phyloP scores from a whole-genome alignment of 2,329 filamentous ascomycete species.

The Stemphylium vesicarium region DNA sequence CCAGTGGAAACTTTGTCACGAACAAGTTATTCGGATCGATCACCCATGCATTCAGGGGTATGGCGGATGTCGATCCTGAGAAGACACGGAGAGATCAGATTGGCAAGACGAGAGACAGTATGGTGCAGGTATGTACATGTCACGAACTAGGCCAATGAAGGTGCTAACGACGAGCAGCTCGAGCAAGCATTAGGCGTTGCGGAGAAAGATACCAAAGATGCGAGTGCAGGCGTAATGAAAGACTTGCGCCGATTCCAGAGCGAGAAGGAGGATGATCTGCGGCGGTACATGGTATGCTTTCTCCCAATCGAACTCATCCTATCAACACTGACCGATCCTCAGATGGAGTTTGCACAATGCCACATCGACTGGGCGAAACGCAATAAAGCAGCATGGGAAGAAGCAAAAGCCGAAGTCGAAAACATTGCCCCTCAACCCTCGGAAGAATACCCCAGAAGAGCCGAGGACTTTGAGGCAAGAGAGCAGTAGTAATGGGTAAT shows the following conservation, averaged over 20 bases:
- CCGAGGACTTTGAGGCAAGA: constrained; percentile 17
- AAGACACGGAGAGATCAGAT: constrained; percentile 90
- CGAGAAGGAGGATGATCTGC: constrained; percentile 94
- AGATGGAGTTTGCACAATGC: constrained; percentile 91
- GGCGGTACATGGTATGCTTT: constrained; percentile 88
- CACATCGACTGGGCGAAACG: constrained; percentile 95
- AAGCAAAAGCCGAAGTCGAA: constrained; percentile 82
- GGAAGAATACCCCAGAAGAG: constrained; percentile 29
- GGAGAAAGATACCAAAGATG: constrained; percentile 91
- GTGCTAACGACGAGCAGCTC: constrained; percentile 57
- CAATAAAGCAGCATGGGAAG: constrained; percentile 90
- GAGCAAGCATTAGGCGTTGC: constrained; percentile 90
- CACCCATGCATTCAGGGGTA: constrained; percentile 93
- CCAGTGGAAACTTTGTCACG: constrained; percentile 84
- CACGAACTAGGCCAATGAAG: not conserved
- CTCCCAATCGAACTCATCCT: not conserved
- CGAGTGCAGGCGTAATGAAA: constrained; percentile 83
- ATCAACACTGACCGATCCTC: constrained; percentile 1
- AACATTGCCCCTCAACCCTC: constrained; percentile 70
- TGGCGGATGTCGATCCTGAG: constrained; percentile 95
- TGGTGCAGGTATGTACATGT: constrained; percentile 53
- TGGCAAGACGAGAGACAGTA: constrained; percentile 89
- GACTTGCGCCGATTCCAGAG: constrained; percentile 91
- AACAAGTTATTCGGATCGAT: constrained; percentile 93
- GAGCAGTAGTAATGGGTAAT: constrained; percentile 2